phyloP scores from a whole-genome alignment of 768 basidiomycete species.

The Trametes punicea region DNA sequence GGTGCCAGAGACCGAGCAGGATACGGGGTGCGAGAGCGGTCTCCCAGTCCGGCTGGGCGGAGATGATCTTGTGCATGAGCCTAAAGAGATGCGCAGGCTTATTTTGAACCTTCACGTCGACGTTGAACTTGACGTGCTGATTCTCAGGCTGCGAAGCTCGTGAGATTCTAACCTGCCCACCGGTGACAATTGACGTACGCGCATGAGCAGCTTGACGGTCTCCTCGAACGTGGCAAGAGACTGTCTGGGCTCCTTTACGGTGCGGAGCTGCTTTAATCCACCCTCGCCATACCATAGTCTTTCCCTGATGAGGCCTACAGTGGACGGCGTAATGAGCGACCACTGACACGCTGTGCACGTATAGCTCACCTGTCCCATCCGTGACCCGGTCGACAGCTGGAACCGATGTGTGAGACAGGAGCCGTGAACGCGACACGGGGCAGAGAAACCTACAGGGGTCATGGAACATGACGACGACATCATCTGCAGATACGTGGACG shows the following conservation, averaged over 20 bases:
- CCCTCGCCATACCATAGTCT: conserved; percentile 44
- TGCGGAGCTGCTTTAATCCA: conserved; percentile 75
- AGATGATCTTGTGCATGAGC: conserved; percentile 70
- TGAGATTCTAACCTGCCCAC: background rate
- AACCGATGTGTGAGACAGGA: background rate
- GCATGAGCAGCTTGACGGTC: conserved; percentile 78
- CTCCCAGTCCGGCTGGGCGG: conserved; percentile 67
- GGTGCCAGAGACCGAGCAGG: conserved; percentile 86
- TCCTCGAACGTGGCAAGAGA: conserved; percentile 88
- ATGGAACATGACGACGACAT: conserved; percentile 93
- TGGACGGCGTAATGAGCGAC: background rate
- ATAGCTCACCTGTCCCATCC: conserved; percentile 59
- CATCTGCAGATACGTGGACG: conserved; percentile 88
- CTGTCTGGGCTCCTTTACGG: conserved; percentile 79
- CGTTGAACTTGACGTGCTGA: conserved; percentile 71
- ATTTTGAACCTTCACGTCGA: conserved; percentile 94
- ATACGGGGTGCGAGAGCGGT: conserved; percentile 74
- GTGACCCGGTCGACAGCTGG: conserved; percentile 75
- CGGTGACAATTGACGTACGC: conserved; percentile 37
- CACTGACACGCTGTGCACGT: background rate
- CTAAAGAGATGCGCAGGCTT: conserved; percentile 82
- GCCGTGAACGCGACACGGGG: background rate
- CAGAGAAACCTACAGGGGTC: conserved; percentile 61
- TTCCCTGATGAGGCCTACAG: conserved; percentile 53
- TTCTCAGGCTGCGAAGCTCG: conserved; percentile 56